These are phyloP conservation scores for Pseudopithomyces maydicus DNA, from an alignment of 2,329 filamentous ascomycete species.

Conservation along the genomic window DNA sequence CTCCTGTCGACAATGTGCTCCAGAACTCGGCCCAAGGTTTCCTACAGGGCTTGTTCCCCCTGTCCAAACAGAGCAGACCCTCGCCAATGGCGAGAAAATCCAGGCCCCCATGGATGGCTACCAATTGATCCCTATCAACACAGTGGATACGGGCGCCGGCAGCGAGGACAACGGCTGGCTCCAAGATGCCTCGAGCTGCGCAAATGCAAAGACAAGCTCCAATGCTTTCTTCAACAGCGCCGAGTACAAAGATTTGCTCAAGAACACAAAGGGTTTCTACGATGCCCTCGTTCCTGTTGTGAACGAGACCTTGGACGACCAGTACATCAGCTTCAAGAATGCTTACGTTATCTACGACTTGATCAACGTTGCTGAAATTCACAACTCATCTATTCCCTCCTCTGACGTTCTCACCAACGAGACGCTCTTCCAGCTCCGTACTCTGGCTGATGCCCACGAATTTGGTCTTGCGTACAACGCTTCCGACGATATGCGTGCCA, in stretches of 20 bases:
- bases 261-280: constrained; percentile 61
- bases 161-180: constrained; percentile 63
- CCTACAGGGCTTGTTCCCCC: constrained; percentile 89
- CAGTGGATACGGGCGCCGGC: constrained; percentile 63
- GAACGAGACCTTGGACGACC: constrained; percentile 55
- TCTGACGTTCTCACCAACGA: constrained; percentile 64
- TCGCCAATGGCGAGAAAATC: constrained; percentile 73
- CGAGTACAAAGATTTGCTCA: constrained; percentile 55
- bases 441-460: constrained; percentile 80
- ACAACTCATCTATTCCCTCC: constrained; percentile 65
- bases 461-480: constrained; percentile 82
- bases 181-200: constrained; percentile 61
- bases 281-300: constrained; percentile 56
- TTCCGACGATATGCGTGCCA: constrained; percentile 52
- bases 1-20: constrained; percentile 77
- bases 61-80: constrained; percentile 60
- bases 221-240: constrained; percentile 62
- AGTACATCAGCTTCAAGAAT: constrained; percentile 62
- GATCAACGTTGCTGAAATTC: constrained; percentile 66
- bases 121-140: constrained; percentile 78
- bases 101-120: constrained; percentile 76
- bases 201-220: constrained; percentile 61
- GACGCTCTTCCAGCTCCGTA: constrained; percentile 66
- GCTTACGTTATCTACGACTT: constrained; percentile 68
- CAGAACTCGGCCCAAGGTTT: constrained; percentile 81